phyloP scores from a whole-genome alignment of 2,329 filamentous ascomycete genomes.

The Neonectria punicea region DNA sequence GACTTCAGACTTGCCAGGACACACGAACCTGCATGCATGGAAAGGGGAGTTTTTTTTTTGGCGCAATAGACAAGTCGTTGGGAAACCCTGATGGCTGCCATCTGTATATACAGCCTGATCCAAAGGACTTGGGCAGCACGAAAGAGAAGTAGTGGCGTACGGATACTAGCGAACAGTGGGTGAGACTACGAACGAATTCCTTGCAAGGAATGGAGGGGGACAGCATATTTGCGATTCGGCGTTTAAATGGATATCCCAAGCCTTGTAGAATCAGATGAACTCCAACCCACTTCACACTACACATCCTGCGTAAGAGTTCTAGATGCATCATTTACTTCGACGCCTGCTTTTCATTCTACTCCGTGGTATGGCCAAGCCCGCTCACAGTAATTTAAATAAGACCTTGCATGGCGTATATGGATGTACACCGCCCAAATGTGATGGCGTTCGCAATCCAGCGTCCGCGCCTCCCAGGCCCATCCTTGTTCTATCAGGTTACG shows the following conservation, averaged over 20 bases:
- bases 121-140: not conserved
- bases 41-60: slow-evolving; percentile 37
- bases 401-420: slow-evolving; percentile 41
- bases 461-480: slow-evolving; percentile 43
- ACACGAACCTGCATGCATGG: slow-evolving; percentile 34
- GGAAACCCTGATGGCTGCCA: slow-evolving; percentile 6
- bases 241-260: slow-evolving; percentile 9
- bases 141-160: not conserved
- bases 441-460: slow-evolving; percentile 40
- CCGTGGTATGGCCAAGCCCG: slow-evolving; percentile 21
- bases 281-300: not conserved
- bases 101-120: slow-evolving; percentile 14
- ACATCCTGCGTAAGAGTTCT: not conserved
- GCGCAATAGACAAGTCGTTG: slow-evolving; percentile 18
- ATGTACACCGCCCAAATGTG: slow-evolving; percentile 38
- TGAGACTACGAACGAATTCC: not conserved
- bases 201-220: not conserved
- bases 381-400: slow-evolving; percentile 33
- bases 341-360: slow-evolving; percentile 22
- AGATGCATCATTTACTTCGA: slow-evolving; percentile 5
- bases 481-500: slow-evolving; percentile 49
- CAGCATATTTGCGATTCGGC: slow-evolving; percentile 3
- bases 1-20: not conserved
- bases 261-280: slow-evolving; percentile 13
- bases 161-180: not conserved